Evolutionary conservation across 2,329 filamentous ascomycete genomes (phyloP).

Genomic region (Plenodomus tracheiphilus): DNA sequence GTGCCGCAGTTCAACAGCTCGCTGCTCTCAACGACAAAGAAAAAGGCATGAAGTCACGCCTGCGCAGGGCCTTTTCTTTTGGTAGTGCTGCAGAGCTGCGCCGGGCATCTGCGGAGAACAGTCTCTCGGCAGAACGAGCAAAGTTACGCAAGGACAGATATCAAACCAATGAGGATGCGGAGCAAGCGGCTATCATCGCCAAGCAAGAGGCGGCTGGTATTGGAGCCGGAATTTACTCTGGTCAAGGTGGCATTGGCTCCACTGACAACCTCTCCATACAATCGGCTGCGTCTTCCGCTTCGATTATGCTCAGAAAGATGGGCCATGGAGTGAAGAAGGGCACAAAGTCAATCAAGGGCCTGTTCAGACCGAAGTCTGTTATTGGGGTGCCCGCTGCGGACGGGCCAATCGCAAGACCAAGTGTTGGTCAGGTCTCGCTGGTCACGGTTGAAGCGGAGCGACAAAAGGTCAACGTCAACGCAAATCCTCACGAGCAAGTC

Average conservation of each 20-base stretch:
- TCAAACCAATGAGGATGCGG: constrained; percentile 73
- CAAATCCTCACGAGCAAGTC: constrained; percentile 66
- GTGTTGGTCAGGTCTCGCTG: constrained; percentile 87
- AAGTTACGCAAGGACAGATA: constrained; percentile 57
- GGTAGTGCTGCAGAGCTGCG: constrained; percentile 90
- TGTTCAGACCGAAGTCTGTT: constrained; percentile 93
- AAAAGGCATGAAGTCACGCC: constrained; percentile 80
- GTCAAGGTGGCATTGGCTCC: constrained; percentile 84
- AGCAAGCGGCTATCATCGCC: constrained; percentile 88
- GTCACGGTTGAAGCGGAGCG: constrained; percentile 94
- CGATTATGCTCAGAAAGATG: constrained; percentile 97
- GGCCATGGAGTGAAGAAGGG: constrained; percentile 97
- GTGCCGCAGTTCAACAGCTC: constrained; percentile 80
- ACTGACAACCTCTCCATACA: constrained; percentile 94
- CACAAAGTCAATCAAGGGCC: constrained; percentile 83
- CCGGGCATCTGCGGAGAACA: constrained; percentile 70
- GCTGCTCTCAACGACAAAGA: constrained; percentile 86
- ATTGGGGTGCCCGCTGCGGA: constrained; percentile 77
- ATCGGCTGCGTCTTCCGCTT: constrained; percentile 85
- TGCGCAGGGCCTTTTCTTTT: constrained; percentile 93
- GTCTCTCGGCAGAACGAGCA: constrained; percentile 52
- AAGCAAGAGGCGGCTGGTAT: constrained; percentile 91
- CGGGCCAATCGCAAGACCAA: constrained; percentile 64
- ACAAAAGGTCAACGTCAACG: constrained; percentile 77
- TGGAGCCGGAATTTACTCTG: constrained; percentile 90